These are phyloP conservation scores for Eutrema salsugineum DNA, from an alignment of 441 rosid genomes.

Conservation along the genomic window DNA sequence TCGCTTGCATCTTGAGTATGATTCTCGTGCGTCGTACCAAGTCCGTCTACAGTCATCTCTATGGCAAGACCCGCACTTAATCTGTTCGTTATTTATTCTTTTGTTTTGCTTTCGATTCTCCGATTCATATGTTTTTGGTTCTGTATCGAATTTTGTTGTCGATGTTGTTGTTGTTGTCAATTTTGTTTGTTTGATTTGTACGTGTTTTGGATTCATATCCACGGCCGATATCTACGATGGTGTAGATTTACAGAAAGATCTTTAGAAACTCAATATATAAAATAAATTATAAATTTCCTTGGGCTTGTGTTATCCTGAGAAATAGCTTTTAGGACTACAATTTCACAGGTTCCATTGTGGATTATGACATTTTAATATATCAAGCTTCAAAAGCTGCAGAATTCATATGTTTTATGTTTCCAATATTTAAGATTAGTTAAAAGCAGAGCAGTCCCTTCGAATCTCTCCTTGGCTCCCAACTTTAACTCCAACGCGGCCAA, in stretches of 20 bases:
- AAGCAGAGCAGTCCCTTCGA: slow-evolving; percentile 57
- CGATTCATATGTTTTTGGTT: slow-evolving; percentile 9
- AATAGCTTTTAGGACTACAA: neutral
- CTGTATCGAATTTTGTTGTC: slow-evolving; percentile 8
- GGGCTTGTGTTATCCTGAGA: neutral
- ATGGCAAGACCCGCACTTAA: slow-evolving; percentile 63
- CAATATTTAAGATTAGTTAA: slow-evolving; percentile 23
- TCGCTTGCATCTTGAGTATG: slow-evolving; percentile 67
- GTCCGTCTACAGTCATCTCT: slow-evolving; percentile 66
- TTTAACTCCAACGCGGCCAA: slow-evolving; percentile 66
- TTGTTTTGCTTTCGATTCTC: slow-evolving; percentile 14
- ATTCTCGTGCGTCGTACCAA: slow-evolving; percentile 79
- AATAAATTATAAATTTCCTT: neutral
- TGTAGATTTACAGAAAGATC: neutral
- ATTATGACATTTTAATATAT: slow-evolving; percentile 1
- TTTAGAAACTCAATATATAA: neutral
- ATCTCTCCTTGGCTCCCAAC: slow-evolving; percentile 59
- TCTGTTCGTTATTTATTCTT: slow-evolving; percentile 14
- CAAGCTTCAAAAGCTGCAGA: neutral
- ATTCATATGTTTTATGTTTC: neutral
- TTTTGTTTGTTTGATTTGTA: slow-evolving; percentile 14
- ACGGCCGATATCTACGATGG: slow-evolving; percentile 10
- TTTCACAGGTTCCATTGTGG: neutral
- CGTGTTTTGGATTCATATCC: slow-evolving; percentile 7
- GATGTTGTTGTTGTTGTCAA: slow-evolving; percentile 10